phyloP scores from a whole-genome alignment of 2,329 filamentous ascomycete genomes.

The Laburnicola sp. region DNA sequence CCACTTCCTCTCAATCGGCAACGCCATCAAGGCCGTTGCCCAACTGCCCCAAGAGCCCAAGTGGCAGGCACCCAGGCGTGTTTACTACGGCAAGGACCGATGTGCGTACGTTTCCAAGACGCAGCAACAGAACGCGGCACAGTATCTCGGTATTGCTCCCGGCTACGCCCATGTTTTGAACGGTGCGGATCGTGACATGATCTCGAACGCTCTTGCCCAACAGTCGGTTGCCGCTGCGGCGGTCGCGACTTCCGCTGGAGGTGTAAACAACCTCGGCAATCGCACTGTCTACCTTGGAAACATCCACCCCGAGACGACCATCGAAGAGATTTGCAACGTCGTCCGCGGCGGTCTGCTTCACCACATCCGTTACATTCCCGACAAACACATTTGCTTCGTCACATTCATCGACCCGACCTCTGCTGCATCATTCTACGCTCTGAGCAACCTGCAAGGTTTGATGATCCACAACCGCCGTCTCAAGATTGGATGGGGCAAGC shows the following conservation, averaged over 20 bases:
- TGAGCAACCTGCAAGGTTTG: constrained; percentile 94
- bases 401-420: constrained; percentile 99
- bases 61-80: constrained; percentile 92
- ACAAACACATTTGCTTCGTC: constrained; percentile 99
- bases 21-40: constrained; percentile 96
- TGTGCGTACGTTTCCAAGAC: constrained; percentile 99
- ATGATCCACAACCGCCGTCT: constrained; percentile 99
- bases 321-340: constrained; percentile 99
- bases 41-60: constrained; percentile 95
- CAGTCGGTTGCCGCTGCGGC: constrained; percentile 96
- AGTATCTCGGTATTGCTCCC: constrained; percentile 95
- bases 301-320: constrained; percentile 97
- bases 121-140: constrained; percentile 97
- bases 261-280: constrained; percentile 96
- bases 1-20: constrained; percentile 95
- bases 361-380: constrained; percentile 97
- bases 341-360: constrained; percentile 93
- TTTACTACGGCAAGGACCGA: constrained; percentile 98
- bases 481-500: constrained; percentile 99
- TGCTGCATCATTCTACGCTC: constrained; percentile 93
- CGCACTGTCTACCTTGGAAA: constrained; percentile 97
- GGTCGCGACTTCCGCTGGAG: constrained; percentile 93
- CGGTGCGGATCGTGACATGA: constrained; percentile 91
- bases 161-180: constrained; percentile 97
- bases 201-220: constrained; percentile 93